These are phyloP conservation scores for Coemansia sp. DNA, from an alignment of 192 early-diverging fungal species.

Conservation along the genomic window DNA sequence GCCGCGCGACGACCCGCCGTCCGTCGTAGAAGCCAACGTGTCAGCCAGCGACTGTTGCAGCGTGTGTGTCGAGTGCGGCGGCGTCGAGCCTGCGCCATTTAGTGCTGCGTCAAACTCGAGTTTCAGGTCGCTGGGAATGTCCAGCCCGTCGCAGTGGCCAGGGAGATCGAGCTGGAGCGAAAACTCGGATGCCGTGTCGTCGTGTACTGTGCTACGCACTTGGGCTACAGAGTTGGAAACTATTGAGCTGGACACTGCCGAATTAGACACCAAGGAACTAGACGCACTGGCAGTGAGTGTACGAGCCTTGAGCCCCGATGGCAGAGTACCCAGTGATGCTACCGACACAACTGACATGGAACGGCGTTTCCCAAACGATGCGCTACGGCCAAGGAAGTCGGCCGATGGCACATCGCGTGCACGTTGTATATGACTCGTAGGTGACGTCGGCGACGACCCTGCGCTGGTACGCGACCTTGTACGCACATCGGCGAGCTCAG, in stretches of 20 bases:
- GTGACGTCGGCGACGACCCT: slow-evolving; percentile 31
- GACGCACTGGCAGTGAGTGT: background rate
- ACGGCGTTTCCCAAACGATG: slow-evolving; percentile 31
- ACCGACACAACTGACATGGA: slow-evolving; percentile 47
- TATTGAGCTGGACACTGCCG: background rate
- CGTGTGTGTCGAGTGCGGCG: slow-evolving; percentile 25
- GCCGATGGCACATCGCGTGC: background rate
- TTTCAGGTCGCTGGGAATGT: slow-evolving; percentile 46
- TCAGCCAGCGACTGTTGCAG: slow-evolving; percentile 11
- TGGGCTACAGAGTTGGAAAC: background rate
- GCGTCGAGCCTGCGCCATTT: slow-evolving; percentile 27
- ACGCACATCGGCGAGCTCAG: slow-evolving; percentile 13
- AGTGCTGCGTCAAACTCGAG: slow-evolving; percentile 51
- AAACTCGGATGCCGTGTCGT: slow-evolving; percentile 35
- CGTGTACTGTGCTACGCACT: background rate
- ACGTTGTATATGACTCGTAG: background rate
- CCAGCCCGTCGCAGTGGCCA: slow-evolving; percentile 23
- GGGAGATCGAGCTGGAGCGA: slow-evolving; percentile 45
- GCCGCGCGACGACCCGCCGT: slow-evolving; percentile 10
- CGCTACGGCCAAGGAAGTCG: slow-evolving; percentile 6
- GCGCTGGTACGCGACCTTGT: slow-evolving; percentile 30
- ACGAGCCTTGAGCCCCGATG: background rate
- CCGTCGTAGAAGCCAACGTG: slow-evolving; percentile 6
- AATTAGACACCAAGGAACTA: background rate
- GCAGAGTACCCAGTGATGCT: slow-evolving; percentile 8